phyloP scores from a whole-genome alignment of 106 monocot genomes.

The Acorus calamus region DNA sequence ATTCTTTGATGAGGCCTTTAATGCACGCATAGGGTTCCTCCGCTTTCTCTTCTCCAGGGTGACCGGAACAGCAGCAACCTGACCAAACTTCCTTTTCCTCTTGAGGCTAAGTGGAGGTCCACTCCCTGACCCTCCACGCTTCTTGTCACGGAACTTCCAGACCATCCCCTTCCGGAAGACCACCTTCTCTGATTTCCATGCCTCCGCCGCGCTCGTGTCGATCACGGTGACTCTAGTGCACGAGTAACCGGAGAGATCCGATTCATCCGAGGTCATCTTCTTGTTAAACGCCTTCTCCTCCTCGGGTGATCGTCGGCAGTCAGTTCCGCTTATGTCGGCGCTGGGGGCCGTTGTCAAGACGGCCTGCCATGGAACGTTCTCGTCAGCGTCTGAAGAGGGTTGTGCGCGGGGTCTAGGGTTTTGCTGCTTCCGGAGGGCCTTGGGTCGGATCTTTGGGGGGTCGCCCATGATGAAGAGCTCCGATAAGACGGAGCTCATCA shows the following conservation, averaged over 20 bases:
- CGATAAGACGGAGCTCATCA: conserved; percentile 27
- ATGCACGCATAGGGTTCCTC: no score
- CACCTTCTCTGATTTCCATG: conserved; percentile 59
- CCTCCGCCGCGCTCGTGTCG: conserved; percentile 48
- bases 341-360: conserved; percentile 10
- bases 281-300: conserved; percentile 14
- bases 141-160: conserved; percentile 64
- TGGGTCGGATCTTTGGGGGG: neutral
- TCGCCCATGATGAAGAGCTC: conserved; percentile 47
- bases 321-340: conserved; percentile 23
- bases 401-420: conserved; percentile 19
- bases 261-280: conserved; percentile 4
- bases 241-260: conserved; percentile 24
- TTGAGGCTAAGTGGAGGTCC: neutral
- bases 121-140: conserved; percentile 20
- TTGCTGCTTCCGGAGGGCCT: conserved; percentile 31
- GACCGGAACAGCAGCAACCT: neutral
- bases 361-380: neutral
- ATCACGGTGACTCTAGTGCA: conserved; percentile 70
- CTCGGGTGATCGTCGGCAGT: neutral
- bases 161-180: conserved; percentile 48
- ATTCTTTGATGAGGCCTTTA: no score
- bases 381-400: conserved; percentile 12
- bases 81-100: conserved; percentile 52
- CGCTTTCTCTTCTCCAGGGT: no score